phyloP scores from a whole-genome alignment of 768 basidiomycete species.

The Amanita polypyramis region DNA sequence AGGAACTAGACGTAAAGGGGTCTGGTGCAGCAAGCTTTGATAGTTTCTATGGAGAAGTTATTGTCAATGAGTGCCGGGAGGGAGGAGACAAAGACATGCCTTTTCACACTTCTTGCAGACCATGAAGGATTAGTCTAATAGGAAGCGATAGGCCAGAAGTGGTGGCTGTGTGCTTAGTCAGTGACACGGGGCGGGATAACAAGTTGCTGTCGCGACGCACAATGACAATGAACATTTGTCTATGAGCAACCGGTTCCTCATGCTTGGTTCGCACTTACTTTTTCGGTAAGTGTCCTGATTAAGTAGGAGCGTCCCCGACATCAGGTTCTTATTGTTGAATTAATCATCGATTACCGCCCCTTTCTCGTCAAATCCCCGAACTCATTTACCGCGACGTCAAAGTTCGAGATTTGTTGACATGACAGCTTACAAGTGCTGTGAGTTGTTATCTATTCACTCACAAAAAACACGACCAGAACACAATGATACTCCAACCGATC shows the following conservation, averaged over 20 bases:
- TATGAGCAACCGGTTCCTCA: constrained; percentile 7
- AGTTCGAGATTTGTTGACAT: constrained; percentile 43
- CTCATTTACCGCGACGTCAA: constrained; percentile 25
- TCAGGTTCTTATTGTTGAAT: constrained; percentile 43
- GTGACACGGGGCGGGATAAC: background rate
- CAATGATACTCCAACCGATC: constrained; percentile 42
- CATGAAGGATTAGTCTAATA: constrained; percentile 37
- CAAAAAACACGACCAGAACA: constrained; percentile 38
- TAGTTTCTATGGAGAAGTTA: constrained; percentile 55
- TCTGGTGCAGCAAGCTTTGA: constrained; percentile 86
- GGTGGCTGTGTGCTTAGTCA: constrained; percentile 6
- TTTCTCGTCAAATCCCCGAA: constrained; percentile 25
- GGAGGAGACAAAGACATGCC: constrained; percentile 28
- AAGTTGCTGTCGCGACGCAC: constrained; percentile 22
- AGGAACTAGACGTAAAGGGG: constrained; percentile 67
- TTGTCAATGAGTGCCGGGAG: constrained; percentile 10
- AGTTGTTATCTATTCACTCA: constrained; percentile 25
- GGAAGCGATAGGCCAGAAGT: constrained; percentile 11
- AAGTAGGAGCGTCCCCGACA: constrained; percentile 31
- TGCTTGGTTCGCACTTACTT: constrained; percentile 26
- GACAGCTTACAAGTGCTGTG: constrained; percentile 33
- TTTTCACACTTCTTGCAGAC: constrained; percentile 84
- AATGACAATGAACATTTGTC: constrained; percentile 23
- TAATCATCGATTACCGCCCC: constrained; percentile 24
- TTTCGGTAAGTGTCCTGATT: constrained; percentile 21